These are phyloP conservation scores for Fusarium sarcochroum DNA, from an alignment of 2,329 filamentous ascomycete species.

Conservation along the genomic window DNA sequence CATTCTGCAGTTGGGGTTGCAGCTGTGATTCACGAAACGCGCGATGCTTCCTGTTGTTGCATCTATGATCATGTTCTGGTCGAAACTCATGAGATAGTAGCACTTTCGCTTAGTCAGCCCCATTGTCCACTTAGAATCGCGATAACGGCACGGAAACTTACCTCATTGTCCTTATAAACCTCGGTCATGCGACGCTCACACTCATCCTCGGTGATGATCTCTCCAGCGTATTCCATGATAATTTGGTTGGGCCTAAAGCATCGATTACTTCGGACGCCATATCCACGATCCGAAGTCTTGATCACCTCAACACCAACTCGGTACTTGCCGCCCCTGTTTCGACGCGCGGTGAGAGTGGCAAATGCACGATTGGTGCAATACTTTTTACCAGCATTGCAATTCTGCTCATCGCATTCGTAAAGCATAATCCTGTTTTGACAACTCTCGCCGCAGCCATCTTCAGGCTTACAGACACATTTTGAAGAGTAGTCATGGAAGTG, in stretches of 20 bases:
- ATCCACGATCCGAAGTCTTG: slow-evolving; percentile 89
- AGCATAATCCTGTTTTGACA: slow-evolving; percentile 98
- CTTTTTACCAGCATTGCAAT: slow-evolving; percentile 84
- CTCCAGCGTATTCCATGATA: slow-evolving; percentile 97
- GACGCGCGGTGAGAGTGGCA: slow-evolving; percentile 80
- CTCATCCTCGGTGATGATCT: slow-evolving; percentile 96
- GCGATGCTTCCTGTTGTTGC: slow-evolving; percentile 96
- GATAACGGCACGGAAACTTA: slow-evolving; percentile 60
- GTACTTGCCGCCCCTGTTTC: slow-evolving; percentile 85
- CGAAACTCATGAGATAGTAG: slow-evolving; percentile 98
- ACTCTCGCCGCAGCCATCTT: slow-evolving; percentile 86
- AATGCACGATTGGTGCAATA: slow-evolving; percentile 91
- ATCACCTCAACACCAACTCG: slow-evolving; percentile 95
- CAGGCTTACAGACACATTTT: slow-evolving; percentile 82
- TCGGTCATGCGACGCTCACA: slow-evolving; percentile 95
- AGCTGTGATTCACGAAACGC: slow-evolving; percentile 98
- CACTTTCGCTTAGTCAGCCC: slow-evolving; percentile 72
- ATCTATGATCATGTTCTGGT: slow-evolving; percentile 98
- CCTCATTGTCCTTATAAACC: slow-evolving; percentile 93
- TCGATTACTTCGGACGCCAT: slow-evolving; percentile 91
- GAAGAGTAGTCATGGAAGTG: slow-evolving; percentile 81
- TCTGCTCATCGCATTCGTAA: slow-evolving; percentile 93
- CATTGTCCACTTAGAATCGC: slow-evolving; percentile 7
- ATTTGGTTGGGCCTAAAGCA: slow-evolving; percentile 92
- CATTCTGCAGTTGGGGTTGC: slow-evolving; percentile 96